Conservation (phyloP, 2,329 filamentous ascomycete species). For the Diatrype stigma region DNA sequence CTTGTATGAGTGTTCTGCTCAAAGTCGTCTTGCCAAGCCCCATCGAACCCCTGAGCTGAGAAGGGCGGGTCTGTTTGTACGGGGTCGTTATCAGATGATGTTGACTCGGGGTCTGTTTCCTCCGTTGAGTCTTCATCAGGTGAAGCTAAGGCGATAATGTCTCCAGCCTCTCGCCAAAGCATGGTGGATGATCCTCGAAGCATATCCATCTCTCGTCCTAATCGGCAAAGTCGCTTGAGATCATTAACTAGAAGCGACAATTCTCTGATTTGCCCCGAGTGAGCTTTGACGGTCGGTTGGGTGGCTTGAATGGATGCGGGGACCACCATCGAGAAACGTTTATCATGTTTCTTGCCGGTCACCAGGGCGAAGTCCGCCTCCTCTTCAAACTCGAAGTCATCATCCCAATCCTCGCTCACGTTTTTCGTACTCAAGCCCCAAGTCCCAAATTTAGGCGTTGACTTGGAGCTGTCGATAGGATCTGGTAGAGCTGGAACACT, state of each 20-base stretch:
- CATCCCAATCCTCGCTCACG: conserved; percentile 83
- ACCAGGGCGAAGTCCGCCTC: conserved; percentile 34
- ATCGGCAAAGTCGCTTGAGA: conserved; percentile 69
- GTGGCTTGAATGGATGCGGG: conserved; percentile 76
- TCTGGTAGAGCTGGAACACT: conserved; percentile 74
- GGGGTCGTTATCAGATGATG: conserved; percentile 36
- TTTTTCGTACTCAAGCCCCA: conserved; percentile 78
- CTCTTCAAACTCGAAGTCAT: conserved; percentile 73
- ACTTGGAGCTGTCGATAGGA: conserved; percentile 49
- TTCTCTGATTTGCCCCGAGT: conserved; percentile 79
- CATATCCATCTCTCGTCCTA: conserved; percentile 65
- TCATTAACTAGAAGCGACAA: conserved; percentile 79
- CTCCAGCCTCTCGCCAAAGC: conserved; percentile 78
- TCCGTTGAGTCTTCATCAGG: conserved; percentile 57
- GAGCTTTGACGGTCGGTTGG: conserved; percentile 76
- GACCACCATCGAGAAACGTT: conserved; percentile 58
- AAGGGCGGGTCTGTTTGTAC: conserved; percentile 40
- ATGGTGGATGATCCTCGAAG: conserved; percentile 53
- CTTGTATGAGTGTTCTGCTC: conserved; percentile 35
- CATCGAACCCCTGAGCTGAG: conserved; percentile 45
- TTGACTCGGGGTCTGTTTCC: conserved; percentile 28
- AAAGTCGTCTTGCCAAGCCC: conserved; percentile 37
- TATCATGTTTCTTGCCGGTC: conserved; percentile 32
- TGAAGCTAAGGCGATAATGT: conserved; percentile 79
- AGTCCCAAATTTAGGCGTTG: conserved; percentile 70